Conservation (phyloP, 257 asterid genomes). For the Lantana camara region DNA sequence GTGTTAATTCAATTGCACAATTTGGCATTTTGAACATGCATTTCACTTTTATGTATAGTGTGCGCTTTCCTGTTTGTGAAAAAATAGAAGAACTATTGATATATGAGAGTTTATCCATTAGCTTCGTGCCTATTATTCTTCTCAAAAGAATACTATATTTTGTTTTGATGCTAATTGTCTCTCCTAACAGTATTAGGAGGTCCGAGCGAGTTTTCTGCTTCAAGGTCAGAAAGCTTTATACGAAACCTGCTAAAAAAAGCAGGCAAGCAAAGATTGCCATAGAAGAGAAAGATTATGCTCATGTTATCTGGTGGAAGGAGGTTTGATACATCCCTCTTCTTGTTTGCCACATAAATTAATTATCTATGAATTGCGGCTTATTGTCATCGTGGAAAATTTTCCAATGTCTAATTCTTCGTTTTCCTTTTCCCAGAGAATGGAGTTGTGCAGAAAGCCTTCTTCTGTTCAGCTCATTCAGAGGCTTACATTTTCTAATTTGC, state of each 20-base stretch:
- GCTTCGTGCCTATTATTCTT: background rate
- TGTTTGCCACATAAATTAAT: constrained; percentile 7
- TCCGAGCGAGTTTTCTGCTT: constrained; percentile 42
- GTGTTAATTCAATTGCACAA: constrained; percentile 7
- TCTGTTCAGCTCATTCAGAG: constrained; percentile 68
- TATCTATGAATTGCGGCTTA: background rate
- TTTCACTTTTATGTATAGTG: background rate
- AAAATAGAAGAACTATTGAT: background rate
- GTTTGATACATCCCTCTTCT: constrained; percentile 38
- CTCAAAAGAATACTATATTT: background rate
- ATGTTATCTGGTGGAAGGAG: constrained; percentile 97
- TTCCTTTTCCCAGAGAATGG: constrained; percentile 65
- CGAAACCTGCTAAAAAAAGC: constrained; percentile 47
- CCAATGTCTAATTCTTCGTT: constrained; percentile 17
- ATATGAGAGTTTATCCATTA: background rate
- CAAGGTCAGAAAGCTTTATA: constrained; percentile 46
- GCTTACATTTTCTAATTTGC: constrained; percentile 64
- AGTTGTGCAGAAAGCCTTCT: constrained; percentile 84
- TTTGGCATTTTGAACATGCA: constrained; percentile 1
- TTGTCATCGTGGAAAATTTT: constrained; percentile 20
- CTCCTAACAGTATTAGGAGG: constrained; percentile 35
- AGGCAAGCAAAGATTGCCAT: constrained; percentile 43
- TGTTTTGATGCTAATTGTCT: constrained; percentile 8
- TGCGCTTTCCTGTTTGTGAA: background rate
- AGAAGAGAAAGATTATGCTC: constrained; percentile 70